phyloP scores from a whole-genome alignment of 306 rosid genomes.

The Rubus idaeus region DNA sequence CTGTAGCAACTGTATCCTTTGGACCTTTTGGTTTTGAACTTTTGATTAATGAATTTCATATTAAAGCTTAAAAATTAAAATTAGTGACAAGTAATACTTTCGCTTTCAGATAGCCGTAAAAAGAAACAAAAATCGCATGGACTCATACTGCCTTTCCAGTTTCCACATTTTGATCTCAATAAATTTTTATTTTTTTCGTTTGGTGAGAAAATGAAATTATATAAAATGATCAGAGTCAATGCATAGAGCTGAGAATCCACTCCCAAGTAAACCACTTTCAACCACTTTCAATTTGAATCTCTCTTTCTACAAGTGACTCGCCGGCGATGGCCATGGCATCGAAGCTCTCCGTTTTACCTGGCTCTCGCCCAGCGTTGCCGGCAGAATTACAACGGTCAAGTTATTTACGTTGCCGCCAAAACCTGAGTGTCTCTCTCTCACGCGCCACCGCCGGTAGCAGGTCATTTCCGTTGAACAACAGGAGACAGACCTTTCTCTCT shows the following conservation, averaged over 20 bases:
- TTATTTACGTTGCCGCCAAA: conserved; percentile 28
- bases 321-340: conserved; percentile 39
- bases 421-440: neutral
- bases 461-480: neutral
- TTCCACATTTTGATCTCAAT: too few species aligned
- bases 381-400: conserved; percentile 1
- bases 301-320: neutral
- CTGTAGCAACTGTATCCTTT: neutral
- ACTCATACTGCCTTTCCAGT: too few species aligned
- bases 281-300: neutral
- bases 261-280: neutral
- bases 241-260: neutral
- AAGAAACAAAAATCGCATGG: too few species aligned
- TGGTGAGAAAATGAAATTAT: neutral
- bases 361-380: conserved; percentile 15
- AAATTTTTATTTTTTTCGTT: too few species aligned
- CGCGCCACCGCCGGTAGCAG: neutral
- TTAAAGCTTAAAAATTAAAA: neutral
- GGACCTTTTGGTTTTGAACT: neutral
- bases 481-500: conserved; percentile 15
- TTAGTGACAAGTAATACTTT: neutral
- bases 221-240: neutral
- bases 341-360: neutral
- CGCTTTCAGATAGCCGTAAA: too few species aligned
- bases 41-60: neutral